A percentile compares a stretch with the other conserved stretches of the same genome.
Evolutionary conservation across 768 basidiomycete genomes (phyloP).

Genomic region (Lyophyllum atratum): DNA sequence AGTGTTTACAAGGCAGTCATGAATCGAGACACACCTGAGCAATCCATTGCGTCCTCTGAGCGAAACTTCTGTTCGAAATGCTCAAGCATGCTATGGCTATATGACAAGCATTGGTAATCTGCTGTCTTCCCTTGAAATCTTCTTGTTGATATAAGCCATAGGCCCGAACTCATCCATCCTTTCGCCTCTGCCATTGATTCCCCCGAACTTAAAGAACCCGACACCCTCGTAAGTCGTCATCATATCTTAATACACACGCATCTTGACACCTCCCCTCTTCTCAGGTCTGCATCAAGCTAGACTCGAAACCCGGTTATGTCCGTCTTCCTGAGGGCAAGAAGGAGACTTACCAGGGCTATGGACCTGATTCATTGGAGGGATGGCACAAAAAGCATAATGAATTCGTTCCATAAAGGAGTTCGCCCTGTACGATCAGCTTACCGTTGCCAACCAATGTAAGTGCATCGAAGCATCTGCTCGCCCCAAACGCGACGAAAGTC

Average conservation of each 20-base stretch:
- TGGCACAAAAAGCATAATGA: constrained; percentile 58
- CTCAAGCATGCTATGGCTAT: constrained; percentile 69
- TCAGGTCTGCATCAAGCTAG: constrained; percentile 44
- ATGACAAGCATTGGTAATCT: constrained; percentile 53
- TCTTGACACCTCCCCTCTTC: background rate
- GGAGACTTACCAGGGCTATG: constrained; percentile 45
- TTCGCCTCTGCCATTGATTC: constrained; percentile 69
- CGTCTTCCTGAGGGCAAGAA: constrained; percentile 63
- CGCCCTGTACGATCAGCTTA: background rate
- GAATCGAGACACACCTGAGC: constrained; percentile 51
- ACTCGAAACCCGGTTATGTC: constrained; percentile 40
- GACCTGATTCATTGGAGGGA: constrained; percentile 47
- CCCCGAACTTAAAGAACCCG: constrained; percentile 53
- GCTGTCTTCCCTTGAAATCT: background rate
- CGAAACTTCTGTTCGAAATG: constrained; percentile 66
- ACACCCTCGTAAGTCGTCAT: constrained; percentile 23
- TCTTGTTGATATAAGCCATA: constrained; percentile 20
- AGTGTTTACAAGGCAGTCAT: constrained; percentile 68
- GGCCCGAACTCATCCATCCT: constrained; percentile 67
- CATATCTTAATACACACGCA: background rate
- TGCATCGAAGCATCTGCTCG: background rate
- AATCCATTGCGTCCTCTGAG: constrained; percentile 53
- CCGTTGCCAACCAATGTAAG: background rate
- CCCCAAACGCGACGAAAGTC: no score
- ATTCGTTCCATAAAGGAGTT: constrained; percentile 14